Base-by-base conservation (phyloP, 202 grass and related monocot genomes). In the Saccharum hybrid region DNA sequence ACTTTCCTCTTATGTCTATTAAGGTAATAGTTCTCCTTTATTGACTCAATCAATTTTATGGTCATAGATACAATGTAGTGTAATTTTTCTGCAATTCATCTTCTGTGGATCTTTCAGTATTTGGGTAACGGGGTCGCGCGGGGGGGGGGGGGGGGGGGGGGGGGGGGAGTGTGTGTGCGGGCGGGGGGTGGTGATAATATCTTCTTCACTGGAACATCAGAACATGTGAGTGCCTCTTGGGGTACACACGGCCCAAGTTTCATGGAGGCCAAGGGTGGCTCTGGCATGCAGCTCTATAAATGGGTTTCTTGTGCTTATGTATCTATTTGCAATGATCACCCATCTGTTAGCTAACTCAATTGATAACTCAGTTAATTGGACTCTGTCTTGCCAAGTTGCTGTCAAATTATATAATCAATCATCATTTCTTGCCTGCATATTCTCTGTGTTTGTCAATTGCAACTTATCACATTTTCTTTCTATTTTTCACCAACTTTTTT, bases 1-100 rank as follows among this genome's bases (percentile, higher is more conserved):
- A 86, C 56, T 84, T 95, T 95, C 61, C 52, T 95, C n/a, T 76
- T 95, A 52, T 95, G 86, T 65, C 21, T 95, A 39, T 63, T 93
- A 76, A 92, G 93, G 96, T 95, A 89, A 52, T n/a, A 88, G 39
- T 16, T 9, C 7, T 87, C 60, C 14, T 72, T 83, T 56, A 56
- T 48, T 40, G 3, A 3, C 8, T 80, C 68, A 49, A 22, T 80
- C 75, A 63, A 33, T 40, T 61, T 70, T 18, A 74, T 16, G 13
- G 10, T 21, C 18, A 49, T 19, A 63, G 45, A 85, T 7, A 13
- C 4, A 13, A 26, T 79, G 67, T 63, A 68, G n/a, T 68, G 62
- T 49, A 22, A 12, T 74, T 45, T 60, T 60, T 43, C 18, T 45
- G 31, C 66, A 13, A 46, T 74, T 45, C 43, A 65, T 36, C 34